A percentile compares a stretch with the other conserved stretches of the same genome.
These are phyloP conservation scores for Saksenaea oblongispora DNA, from an alignment of 371 early-diverging fungal genomes.

Conservation along the genomic window DNA sequence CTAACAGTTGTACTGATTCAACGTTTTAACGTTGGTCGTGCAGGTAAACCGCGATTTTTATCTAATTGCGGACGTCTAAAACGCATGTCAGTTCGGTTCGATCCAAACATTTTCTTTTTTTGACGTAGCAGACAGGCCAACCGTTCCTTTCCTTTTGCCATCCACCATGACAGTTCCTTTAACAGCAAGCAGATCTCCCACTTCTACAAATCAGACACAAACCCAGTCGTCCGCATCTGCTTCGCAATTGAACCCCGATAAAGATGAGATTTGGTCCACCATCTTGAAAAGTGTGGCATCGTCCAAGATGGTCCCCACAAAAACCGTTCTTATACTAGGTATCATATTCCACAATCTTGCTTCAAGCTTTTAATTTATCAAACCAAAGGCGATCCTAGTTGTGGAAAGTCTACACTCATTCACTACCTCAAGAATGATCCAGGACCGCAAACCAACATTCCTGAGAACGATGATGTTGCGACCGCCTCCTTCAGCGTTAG, in stretches of 20 bases:
- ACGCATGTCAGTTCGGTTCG: too few species aligned
- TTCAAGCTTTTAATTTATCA: slow-evolving; percentile 7
- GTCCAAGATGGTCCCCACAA: slow-evolving; percentile 67
- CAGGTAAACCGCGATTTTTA: too few species aligned
- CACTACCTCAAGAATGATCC: slow-evolving; percentile 69
- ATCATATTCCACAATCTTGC: slow-evolving; percentile 5
- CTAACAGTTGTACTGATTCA: too few species aligned
- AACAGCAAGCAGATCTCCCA: slow-evolving; percentile 4
- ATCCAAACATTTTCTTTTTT: too few species aligned
- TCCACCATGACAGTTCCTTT: slow-evolving; percentile 9
- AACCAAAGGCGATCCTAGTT: slow-evolving; percentile 65
- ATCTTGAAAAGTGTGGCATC: slow-evolving; percentile 74
- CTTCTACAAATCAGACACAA: slow-evolving; percentile 9
- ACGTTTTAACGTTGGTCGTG: too few species aligned
- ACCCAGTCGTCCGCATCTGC: slow-evolving; percentile 12
- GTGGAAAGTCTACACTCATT: slow-evolving; percentile 77
- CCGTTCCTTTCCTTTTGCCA: background rate
- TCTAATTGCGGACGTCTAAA: too few species aligned
- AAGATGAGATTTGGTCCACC: slow-evolving; percentile 75
- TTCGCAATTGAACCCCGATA: slow-evolving; percentile 17
- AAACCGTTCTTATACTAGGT: slow-evolving; percentile 74
- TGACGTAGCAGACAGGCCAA: background rate
- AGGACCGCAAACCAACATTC: slow-evolving; percentile 44
- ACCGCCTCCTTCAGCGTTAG: slow-evolving; percentile 42
- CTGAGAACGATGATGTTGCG: slow-evolving; percentile 41